Percentiles rank a stretch among this genome's conserved stretches.
Evolutionary conservation across 2,329 filamentous ascomycete species (phyloP).

Genomic region (Fusarium sp.): DNA sequence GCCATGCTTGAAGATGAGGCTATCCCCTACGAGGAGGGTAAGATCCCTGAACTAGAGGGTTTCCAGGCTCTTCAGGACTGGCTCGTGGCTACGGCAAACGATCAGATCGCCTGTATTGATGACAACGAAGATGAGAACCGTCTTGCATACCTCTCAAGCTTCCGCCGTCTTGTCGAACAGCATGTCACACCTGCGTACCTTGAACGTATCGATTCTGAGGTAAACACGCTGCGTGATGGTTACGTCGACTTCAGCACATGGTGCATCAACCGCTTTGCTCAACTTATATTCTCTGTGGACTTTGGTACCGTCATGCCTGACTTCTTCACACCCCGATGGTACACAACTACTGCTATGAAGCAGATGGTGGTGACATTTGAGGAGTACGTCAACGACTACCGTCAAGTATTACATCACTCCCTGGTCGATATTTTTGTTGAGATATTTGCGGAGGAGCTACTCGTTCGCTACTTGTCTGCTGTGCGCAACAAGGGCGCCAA

Average conservation of each 20-base stretch:
- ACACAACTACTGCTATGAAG: slow-evolving; percentile 86
- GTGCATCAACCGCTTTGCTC: slow-evolving; percentile 88
- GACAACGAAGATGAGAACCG: slow-evolving; percentile 83
- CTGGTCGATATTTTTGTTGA: slow-evolving; percentile 93
- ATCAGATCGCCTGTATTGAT: slow-evolving; percentile 98
- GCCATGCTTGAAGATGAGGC: slow-evolving; percentile 89
- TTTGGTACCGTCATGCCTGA: slow-evolving; percentile 85
- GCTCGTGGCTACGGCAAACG: slow-evolving; percentile 96
- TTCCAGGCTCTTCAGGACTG: slow-evolving; percentile 92
- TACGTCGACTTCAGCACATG: slow-evolving; percentile 96
- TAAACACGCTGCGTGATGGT: slow-evolving; percentile 83
- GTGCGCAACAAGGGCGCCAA: slow-evolving; percentile 92
- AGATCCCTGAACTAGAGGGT: slow-evolving; percentile 68
- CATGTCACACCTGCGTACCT: slow-evolving; percentile 85
- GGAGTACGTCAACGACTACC: slow-evolving; percentile 93
- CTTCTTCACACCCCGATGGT: slow-evolving; percentile 94
- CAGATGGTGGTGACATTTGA: slow-evolving; percentile 95
- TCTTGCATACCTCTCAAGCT: slow-evolving; percentile 85
- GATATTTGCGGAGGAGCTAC: slow-evolving; percentile 90
- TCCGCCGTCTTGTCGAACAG: slow-evolving; percentile 84
- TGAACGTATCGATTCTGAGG: slow-evolving; percentile 78
- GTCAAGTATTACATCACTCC: slow-evolving; percentile 84
- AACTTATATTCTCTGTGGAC: slow-evolving; percentile 90
- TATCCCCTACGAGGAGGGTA: slow-evolving; percentile 73
- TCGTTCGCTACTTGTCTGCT: slow-evolving; percentile 84